These are phyloP conservation scores for Telfairia occidentalis DNA, from an alignment of 331 rosid species.

Conservation along the genomic window DNA sequence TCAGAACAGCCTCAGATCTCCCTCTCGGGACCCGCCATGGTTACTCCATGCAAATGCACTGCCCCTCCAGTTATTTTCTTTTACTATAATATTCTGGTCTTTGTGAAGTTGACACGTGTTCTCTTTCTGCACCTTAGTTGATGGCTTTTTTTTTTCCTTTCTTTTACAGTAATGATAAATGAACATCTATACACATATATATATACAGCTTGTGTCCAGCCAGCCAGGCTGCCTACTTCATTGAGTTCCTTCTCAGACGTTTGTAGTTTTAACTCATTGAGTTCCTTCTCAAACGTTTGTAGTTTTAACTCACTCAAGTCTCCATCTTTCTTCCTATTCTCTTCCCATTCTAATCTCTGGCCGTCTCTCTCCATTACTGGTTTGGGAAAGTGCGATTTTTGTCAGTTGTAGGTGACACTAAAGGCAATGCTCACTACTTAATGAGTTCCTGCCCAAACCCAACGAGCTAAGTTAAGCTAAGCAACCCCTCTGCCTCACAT, in stretches of 20 bases:
- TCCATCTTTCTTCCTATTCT: not conserved
- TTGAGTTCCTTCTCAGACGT: not conserved
- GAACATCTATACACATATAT: not conserved
- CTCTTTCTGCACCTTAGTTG: not conserved
- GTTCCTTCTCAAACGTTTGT: not conserved
- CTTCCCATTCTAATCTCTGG: not conserved
- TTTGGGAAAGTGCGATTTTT: not conserved
- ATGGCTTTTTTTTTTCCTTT: no score
- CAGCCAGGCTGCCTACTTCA: not conserved
- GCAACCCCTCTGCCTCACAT: not conserved
- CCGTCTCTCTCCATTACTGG: not conserved
- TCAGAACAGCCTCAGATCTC: not conserved
- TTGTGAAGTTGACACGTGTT: slow-evolving; percentile 5
- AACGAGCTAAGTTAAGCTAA: no score
- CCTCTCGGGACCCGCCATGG: slow-evolving; percentile 2
- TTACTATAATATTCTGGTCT: not conserved
- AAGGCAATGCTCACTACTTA: not conserved
- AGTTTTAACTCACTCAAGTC: not conserved
- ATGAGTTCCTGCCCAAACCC: no score
- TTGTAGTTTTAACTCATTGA: not conserved
- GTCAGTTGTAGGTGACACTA: not conserved
- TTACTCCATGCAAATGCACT: not conserved
- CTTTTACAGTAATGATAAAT: not conserved
- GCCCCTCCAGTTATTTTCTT: not conserved
- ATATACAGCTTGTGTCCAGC: slow-evolving; percentile 2